These are phyloP conservation scores for Geum urbanum DNA, from an alignment of 306 rosid species.

Conservation along the genomic window DNA sequence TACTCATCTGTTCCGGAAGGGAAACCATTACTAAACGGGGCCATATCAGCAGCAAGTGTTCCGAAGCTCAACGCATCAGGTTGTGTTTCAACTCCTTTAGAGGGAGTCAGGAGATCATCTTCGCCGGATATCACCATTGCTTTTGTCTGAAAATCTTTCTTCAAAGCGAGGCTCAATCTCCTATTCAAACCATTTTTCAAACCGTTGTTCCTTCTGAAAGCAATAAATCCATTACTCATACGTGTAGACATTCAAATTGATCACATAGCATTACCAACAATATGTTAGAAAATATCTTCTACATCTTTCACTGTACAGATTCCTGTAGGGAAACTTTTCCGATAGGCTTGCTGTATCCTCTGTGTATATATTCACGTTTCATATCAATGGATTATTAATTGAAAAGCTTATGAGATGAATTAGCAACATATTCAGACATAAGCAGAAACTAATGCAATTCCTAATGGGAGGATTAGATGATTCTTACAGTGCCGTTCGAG, in stretches of 20 bases:
- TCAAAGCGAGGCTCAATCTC: constrained; percentile 24
- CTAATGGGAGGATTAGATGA: no score
- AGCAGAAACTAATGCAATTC: no score
- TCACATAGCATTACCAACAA: no score
- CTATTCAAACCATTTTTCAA: constrained; percentile 15
- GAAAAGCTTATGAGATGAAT: no score
- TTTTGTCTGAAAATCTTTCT: constrained; percentile 28
- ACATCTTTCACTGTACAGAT: no score
- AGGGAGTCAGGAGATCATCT: constrained; percentile 38
- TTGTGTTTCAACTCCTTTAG: constrained; percentile 23
- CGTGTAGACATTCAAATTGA: not conserved
- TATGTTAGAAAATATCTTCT: no score
- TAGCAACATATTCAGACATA: no score
- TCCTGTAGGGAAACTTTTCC: no score
- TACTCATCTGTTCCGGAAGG: constrained; percentile 30
- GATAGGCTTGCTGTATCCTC: no score
- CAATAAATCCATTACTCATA: not conserved
- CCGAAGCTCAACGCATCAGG: constrained; percentile 32
- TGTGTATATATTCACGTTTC: no score
- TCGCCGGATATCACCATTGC: constrained; percentile 39
- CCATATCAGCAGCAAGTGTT: constrained; percentile 29
- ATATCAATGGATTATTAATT: no score
- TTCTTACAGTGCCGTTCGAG: no score
- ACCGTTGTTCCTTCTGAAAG: constrained; percentile 16
- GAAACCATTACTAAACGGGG: constrained; percentile 19